Base-by-base conservation (phyloP, 352 stramenopile species). In the Globisporangium acanthophoron region DNA sequence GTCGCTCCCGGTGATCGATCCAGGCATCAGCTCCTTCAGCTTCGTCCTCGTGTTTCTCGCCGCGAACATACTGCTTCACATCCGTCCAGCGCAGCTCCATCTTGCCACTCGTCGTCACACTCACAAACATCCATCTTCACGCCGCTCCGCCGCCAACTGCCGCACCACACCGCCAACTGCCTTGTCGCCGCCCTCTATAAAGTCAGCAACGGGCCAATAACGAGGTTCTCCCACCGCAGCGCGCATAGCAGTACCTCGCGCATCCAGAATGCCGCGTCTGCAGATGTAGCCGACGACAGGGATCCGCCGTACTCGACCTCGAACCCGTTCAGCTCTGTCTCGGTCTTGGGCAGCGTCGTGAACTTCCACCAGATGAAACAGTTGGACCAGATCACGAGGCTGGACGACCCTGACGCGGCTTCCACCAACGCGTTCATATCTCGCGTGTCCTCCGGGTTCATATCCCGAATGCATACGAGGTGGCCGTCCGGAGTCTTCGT, bases 351-450 rank as follows among this genome's bases (percentile, higher is more conserved):
- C 20, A 85, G 47, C 9, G 61, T 76, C 18, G 68, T 85, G 35
- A 85, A 83, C 61, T 81, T 83, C 73, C 75, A 85, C 73, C 73
- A 85, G 39, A 83, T 76, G 37, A 85, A 85, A 16, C 71, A 76
- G n/a, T 80, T 82, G 29, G 73, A 77, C 76, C 76, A 85, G 63
- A 85, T 81, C 18, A 83, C 73, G 52, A 64, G 52, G 21, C 41
- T 72, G 48, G 68, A 52, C 3, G 68, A 44, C 20, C 62, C 27
- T 1, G 58, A 59, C 31, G 47, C 47, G 16, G 48, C 48, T 20
- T 51, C 53, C 21, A 67, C 61, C 16, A 54, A 49, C 58, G 65
- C 33, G 58, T 69, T 62, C 45, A 77, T 58, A 41, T 78, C 66
- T 24, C 43, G 52, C 35, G 55, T 85, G 9, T 64, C 74, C 15